A percentile compares a stretch with the other conserved stretches of the same genome.
Evolutionary conservation across 2,329 filamentous ascomycete genomes (phyloP).

Genomic region (Penicillium brasilianum): DNA sequence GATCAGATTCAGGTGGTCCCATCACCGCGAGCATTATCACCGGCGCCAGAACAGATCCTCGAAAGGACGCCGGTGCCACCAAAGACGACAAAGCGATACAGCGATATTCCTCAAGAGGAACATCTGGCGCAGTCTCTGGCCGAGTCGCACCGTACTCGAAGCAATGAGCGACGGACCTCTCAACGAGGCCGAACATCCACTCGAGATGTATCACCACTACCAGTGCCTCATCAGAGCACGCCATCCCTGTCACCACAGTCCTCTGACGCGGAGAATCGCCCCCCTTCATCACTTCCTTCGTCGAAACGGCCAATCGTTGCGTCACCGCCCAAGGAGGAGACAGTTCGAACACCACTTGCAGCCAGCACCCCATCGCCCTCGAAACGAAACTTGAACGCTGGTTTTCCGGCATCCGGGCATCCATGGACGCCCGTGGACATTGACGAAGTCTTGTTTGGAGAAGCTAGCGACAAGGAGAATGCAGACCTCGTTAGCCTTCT

Average conservation of each 20-base stretch:
- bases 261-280: slow-evolving; percentile 80
- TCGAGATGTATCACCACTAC: slow-evolving; percentile 35
- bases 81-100: slow-evolving; percentile 45
- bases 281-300: slow-evolving; percentile 68
- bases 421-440: slow-evolving; percentile 79
- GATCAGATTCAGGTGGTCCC: slow-evolving; percentile 31
- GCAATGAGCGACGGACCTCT: slow-evolving; percentile 17
- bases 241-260: slow-evolving; percentile 74
- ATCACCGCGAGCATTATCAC: slow-evolving; percentile 22
- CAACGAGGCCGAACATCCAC: slow-evolving; percentile 15
- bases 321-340: slow-evolving; percentile 44
- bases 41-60: slow-evolving; percentile 21
- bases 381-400: slow-evolving; percentile 58
- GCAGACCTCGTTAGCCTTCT: slow-evolving; percentile 55
- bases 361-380: slow-evolving; percentile 62
- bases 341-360: slow-evolving; percentile 49
- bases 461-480: slow-evolving; percentile 54
- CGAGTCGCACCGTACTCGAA: slow-evolving; percentile 31
- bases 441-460: slow-evolving; percentile 62
- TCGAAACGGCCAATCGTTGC: slow-evolving; percentile 48
- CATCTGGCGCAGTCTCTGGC: slow-evolving; percentile 40
- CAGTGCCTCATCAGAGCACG: slow-evolving; percentile 48
- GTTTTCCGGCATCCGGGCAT: slow-evolving; percentile 60
- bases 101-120: slow-evolving; percentile 44
- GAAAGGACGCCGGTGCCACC: slow-evolving; percentile 39